Base-by-base conservation (phyloP, 805 yeast genomes). In the Cyberlindnera lachancei region DNA sequence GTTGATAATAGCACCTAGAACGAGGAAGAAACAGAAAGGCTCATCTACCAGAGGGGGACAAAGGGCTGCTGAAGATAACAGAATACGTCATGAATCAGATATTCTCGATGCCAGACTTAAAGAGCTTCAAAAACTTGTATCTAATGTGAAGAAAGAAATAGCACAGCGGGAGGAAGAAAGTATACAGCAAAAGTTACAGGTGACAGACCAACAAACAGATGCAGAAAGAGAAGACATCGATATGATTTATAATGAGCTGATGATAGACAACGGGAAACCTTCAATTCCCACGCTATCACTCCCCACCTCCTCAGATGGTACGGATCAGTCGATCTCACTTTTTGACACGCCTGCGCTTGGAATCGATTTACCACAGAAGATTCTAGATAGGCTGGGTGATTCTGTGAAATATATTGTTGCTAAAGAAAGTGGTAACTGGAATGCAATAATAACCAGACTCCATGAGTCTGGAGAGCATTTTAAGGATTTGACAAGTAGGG, bases 371-470 rank as follows among this genome's bases (percentile, higher is more conserved):
- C 71, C 73, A 1, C 45, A 42, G 1, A 19, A 55, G 0, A 52
- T 70, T 7, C 37, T 53, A 11, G 57, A 55, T 3, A 55, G 55
- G 29, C 45, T 71, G 5, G 75, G 73, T 0, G 56, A 64, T 16
- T 53, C 70, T 0, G 52, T 64, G 1, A 58, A 52, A 29, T 57
- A 54, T 42, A 50, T 70, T 24, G 62, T 64, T 1, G 56, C 63
- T 7, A 58, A 58, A 37, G 55, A 59, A 5, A 41, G 53, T 30
- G 70, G 65, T 37, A 60, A 69, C 41, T 71, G 77, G 77, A 40
- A 45, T 4, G 35, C 56, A 27, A 59, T 68, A 3, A 34, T 55
- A 1, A 4, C 25, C 2, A 44, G 49, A 11, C 23, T 53, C 4
- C 16, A 33, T 9, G 8, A 35, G 3, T 41, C 37, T 5, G 43